Evolutionary conservation across 441 rosid species (phyloP).

Genomic region (Erysimum pusillum): DNA sequence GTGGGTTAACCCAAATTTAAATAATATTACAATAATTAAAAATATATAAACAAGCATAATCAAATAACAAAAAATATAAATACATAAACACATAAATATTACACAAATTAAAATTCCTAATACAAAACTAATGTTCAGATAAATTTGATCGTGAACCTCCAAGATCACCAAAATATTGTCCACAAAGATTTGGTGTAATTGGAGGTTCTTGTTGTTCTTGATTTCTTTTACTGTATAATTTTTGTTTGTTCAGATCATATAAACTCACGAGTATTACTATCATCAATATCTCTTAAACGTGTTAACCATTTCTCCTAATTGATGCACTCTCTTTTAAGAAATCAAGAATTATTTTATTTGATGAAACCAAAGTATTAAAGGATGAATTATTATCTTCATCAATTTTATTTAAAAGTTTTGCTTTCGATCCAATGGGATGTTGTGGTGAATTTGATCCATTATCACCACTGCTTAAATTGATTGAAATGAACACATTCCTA

Average conservation of each 20-base stretch:
- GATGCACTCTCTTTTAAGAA: neutral
- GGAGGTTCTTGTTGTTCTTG: neutral
- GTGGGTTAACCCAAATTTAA: too few relatives aligned
- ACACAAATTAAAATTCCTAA: neutral
- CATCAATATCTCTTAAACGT: neutral
- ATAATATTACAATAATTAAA: too few relatives aligned
- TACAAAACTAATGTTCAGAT: neutral
- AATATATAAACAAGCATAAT: too few relatives aligned
- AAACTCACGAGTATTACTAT: neutral
- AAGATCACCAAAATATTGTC: neutral
- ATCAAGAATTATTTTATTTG: neutral
- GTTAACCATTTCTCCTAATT: neutral
- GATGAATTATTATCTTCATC: neutral
- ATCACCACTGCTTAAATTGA: neutral
- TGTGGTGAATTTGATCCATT: constrained; percentile 14
- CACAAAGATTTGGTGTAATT: neutral
- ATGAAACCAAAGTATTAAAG: neutral
- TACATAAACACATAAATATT: neutral
- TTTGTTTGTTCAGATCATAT: neutral
- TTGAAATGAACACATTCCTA: neutral
- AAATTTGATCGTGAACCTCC: neutral
- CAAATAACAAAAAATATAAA: too few relatives aligned
- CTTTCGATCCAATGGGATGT: constrained; percentile 5
- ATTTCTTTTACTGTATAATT: neutral
- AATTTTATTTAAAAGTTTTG: neutral